Evolutionary conservation across 2,329 filamentous ascomycete species (phyloP), one percentile per base, ranked within the genome.

Genomic region (Phyllosticta capitalensis): DNA sequence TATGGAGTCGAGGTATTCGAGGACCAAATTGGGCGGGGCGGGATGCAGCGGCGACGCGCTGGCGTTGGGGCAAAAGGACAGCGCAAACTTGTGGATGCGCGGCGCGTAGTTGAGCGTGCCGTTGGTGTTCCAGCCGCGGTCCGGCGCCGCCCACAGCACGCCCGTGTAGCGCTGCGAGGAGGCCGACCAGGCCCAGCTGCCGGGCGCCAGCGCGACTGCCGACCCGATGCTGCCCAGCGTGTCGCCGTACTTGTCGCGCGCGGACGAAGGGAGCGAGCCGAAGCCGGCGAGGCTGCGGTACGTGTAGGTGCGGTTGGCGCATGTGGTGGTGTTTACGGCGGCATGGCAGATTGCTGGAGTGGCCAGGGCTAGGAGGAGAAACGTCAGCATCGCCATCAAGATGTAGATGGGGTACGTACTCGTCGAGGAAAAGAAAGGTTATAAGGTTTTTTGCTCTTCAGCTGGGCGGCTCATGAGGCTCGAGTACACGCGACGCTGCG

Each of bases 111-210:
- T 60, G 12, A 60, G 64, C 9, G 85, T 87, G 52, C 85, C 86
- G 65, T 88, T 75, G 0, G 86, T 89, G 67, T 90, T 89, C 85
- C 87, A 90, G 45, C 87, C 87, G 61, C 86, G 78, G 67, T 89
- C 85, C 1, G 87, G 86, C 17, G 89, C 71, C 12, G 78, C 76
- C 72, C 81, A 90, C 21, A 89, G 67, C 3, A 81, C 78, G 17
- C 85, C 87, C 2, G 78, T 77, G 67, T 89, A 90, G 5, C 69
- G 76, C 67, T 88, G 89, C 9, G 69, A 76, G 21, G 65, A 56
- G 74, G 75, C 65, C 73, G 77, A 5, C 69, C 71, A 72, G 67
- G 80, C 81, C 85, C 86, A 90, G 9, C 79, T 78, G 33, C 70
- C 73, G 61, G 75, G 75, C 59, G 86, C 82, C 28, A 90, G 72